Percentiles rank a stretch among this genome's conserved stretches.
phyloP scores from a whole-genome alignment of 306 rosid genomes.

The Pyrus communis region DNA sequence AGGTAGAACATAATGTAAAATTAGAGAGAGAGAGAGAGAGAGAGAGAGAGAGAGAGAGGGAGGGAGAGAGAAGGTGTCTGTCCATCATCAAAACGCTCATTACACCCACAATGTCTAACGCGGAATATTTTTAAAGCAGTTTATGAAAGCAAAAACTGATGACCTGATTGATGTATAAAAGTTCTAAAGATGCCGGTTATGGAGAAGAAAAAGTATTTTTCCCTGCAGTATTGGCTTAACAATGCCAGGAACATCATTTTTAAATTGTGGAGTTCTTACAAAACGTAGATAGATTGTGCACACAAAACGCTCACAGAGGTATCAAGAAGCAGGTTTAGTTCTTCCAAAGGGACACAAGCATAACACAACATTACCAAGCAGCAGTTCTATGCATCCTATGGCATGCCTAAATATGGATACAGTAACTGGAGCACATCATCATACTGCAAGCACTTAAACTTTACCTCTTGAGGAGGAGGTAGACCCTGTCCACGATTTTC shows the following conservation, averaged over 20 bases:
- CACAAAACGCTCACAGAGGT: not conserved
- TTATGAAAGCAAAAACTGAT: too few relatives aligned
- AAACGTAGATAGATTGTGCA: not conserved
- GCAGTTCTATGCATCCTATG: too few relatives aligned
- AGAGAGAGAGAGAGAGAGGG: too few relatives aligned
- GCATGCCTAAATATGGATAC: not conserved
- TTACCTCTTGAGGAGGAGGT: conserved; percentile 74
- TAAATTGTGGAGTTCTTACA: not conserved
- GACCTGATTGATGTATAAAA: too few relatives aligned
- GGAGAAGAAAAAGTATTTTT: not conserved
- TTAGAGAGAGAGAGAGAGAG: too few relatives aligned
- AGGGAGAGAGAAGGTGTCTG: too few relatives aligned
- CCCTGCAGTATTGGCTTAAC: not conserved
- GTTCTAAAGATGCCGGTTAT: not conserved
- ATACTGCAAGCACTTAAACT: not conserved
- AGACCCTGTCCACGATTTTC: conserved; percentile 63
- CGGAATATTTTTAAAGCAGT: too few relatives aligned
- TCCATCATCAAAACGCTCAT: too few relatives aligned
- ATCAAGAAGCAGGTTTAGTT: not conserved
- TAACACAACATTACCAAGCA: too few relatives aligned
- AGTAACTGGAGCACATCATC: not conserved
- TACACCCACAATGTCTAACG: too few relatives aligned
- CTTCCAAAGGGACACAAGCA: not conserved
- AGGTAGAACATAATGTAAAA: not conserved
- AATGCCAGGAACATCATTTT: not conserved